Conservation (phyloP, 108 stramenopile genomes). For the Fistulifera pelliculosa region DNA sequence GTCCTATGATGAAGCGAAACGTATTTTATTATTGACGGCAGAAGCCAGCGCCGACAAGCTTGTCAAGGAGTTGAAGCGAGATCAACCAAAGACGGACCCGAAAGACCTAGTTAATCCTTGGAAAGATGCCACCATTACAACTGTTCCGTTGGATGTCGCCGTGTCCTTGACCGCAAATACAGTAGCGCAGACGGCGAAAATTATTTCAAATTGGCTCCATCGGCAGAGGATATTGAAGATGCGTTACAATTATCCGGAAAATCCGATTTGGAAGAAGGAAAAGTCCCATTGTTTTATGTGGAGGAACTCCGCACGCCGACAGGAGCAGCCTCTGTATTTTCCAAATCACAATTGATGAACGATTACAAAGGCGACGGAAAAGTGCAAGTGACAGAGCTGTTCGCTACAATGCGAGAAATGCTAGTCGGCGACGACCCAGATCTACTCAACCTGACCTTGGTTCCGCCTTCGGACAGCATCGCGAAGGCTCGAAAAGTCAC, state of each 20-base stretch:
- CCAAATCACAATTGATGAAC: constrained; percentile 44
- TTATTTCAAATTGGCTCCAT: constrained; percentile 60
- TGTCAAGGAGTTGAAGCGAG: constrained; percentile 39
- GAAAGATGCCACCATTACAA: constrained; percentile 54
- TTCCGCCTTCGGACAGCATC: constrained; percentile 53
- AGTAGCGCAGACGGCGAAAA: constrained; percentile 33
- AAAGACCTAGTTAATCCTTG: constrained; percentile 56
- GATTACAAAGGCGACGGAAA: constrained; percentile 12
- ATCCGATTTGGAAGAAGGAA: constrained; percentile 69
- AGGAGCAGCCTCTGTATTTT: constrained; percentile 60
- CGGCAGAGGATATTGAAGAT: constrained; percentile 56
- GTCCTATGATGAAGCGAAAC: constrained; percentile 51
- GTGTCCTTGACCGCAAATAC: constrained; percentile 30
- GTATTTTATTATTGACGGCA: constrained; percentile 49
- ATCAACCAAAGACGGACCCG: constrained; percentile 6
- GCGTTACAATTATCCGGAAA: constrained; percentile 40
- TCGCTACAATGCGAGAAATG: constrained; percentile 51
- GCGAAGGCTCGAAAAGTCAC: constrained; percentile 18
- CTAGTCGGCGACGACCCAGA: constrained; percentile 44
- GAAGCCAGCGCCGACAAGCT: constrained; percentile 44
- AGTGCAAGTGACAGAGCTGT: constrained; percentile 51
- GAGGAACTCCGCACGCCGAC: constrained; percentile 36
- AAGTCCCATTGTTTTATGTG: constrained; percentile 71
- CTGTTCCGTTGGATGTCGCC: constrained; percentile 71
- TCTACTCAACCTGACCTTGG: constrained; percentile 38